Conservation (phyloP, 2,329 filamentous ascomycete species). For the Colletotrichum tropicicola region DNA sequence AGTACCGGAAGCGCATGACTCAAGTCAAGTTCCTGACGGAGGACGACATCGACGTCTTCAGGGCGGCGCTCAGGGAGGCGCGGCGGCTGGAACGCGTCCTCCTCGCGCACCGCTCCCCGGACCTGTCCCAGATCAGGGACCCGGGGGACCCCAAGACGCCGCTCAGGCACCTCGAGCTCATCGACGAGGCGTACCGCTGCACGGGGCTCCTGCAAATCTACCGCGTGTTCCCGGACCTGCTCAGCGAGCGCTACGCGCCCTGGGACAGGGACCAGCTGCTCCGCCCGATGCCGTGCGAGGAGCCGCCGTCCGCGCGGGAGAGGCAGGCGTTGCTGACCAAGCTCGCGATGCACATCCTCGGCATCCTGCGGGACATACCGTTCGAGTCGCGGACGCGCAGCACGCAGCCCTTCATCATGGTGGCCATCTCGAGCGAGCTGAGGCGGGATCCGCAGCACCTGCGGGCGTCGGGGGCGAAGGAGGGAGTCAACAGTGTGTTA, state of each 20-base stretch:
- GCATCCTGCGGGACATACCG: slow-evolving; percentile 25
- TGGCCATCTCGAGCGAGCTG: slow-evolving; percentile 32
- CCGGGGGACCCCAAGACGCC: slow-evolving; percentile 30
- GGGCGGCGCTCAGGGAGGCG: slow-evolving; percentile 22
- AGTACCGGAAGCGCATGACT: slow-evolving; percentile 31
- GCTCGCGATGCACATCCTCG: slow-evolving; percentile 29
- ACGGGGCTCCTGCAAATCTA: slow-evolving; percentile 33
- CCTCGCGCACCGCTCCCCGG: slow-evolving; percentile 6
- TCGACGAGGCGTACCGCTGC: slow-evolving; percentile 34
- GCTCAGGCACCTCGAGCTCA: slow-evolving; percentile 25
- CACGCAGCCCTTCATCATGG: slow-evolving; percentile 26
- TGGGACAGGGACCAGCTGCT: slow-evolving; percentile 25
- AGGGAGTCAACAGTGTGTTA: neutral
- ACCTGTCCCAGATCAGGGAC: slow-evolving; percentile 27
- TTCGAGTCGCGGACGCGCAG: slow-evolving; percentile 25
- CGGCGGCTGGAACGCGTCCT: slow-evolving; percentile 30
- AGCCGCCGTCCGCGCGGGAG: slow-evolving; percentile 22
- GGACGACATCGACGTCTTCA: slow-evolving; percentile 30
- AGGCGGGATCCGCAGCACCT: neutral
- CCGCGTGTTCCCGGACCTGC: slow-evolving; percentile 35
- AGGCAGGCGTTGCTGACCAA: slow-evolving; percentile 31
- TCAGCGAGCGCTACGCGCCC: slow-evolving; percentile 29
- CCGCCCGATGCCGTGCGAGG: neutral
- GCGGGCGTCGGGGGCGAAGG: rapidly evolving
- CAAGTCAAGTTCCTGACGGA: slow-evolving; percentile 31